A percentile compares a stretch with the other conserved stretches of the same genome.
phyloP scores from a whole-genome alignment of 306 rosid species.

The Acacia acuminata region DNA sequence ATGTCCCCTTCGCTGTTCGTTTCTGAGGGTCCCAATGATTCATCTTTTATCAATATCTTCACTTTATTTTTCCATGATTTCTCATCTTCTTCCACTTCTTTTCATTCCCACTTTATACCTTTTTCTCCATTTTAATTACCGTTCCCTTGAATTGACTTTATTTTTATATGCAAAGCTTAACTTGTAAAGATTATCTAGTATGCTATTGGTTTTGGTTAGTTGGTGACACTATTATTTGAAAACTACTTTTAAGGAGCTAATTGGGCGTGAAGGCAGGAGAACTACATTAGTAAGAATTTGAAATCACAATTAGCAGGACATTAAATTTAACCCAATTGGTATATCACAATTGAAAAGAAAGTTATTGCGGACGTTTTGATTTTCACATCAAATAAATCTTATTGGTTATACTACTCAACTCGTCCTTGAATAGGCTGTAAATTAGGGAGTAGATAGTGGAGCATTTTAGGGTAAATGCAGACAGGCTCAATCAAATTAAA shows the following conservation, averaged over 20 bases:
- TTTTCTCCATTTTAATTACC: background rate
- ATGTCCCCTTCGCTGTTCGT: conserved; percentile 47
- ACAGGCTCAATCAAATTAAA: background rate
- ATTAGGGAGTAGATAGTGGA: background rate
- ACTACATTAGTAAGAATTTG: conserved; percentile 7
- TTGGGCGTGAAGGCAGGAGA: background rate
- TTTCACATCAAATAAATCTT: conserved; percentile 1
- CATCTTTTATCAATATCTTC: conserved; percentile 19
- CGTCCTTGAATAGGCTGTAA: background rate
- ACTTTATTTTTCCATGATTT: conserved; percentile 20
- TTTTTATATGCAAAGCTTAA: background rate
- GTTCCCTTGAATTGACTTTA: background rate
- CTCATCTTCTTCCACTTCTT: conserved; percentile 17
- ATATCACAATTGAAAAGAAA: background rate
- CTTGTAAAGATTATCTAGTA: background rate
- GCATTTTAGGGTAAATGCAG: background rate
- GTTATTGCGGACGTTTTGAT: background rate
- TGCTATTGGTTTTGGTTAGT: conserved; percentile 16
- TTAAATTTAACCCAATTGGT: conserved; percentile 8
- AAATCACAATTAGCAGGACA: conserved; percentile 21
- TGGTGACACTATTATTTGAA: background rate
- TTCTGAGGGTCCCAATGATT: conserved; percentile 13
- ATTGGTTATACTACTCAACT: background rate
- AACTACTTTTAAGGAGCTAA: background rate
- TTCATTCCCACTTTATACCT: background rate